Conservation (phyloP, 108 stramenopile species). For the Epipyxis sp. region DNA sequence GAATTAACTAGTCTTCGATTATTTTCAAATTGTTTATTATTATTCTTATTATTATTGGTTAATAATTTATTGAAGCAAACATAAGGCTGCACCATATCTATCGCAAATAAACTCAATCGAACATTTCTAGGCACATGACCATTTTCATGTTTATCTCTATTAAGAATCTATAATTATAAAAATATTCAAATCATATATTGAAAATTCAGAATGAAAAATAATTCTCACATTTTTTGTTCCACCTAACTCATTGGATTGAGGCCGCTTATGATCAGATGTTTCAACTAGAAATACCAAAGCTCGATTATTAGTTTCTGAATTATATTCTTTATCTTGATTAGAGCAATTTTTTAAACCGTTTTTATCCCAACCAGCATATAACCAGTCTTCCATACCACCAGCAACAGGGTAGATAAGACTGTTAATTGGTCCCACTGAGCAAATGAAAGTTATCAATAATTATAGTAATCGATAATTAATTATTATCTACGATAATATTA, state of each 20-base stretch:
- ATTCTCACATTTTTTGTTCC: background rate
- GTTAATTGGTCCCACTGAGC: slow-evolving; percentile 62
- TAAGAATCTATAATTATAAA: slow-evolving; percentile 41
- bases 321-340: too few species aligned
- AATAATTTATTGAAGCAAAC: slow-evolving; percentile 48
- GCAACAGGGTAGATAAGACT: slow-evolving; percentile 73
- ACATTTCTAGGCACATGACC: slow-evolving; percentile 82
- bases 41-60: too few species aligned
- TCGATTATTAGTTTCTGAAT: background rate
- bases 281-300: slow-evolving; percentile 31
- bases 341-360: background rate
- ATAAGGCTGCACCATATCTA: slow-evolving; percentile 85
- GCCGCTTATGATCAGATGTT: slow-evolving; percentile 24
- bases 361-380: slow-evolving; percentile 60
- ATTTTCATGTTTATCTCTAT: slow-evolving; percentile 53
- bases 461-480: background rate
- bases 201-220: background rate
- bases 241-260: background rate
- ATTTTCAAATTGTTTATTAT: too few species aligned
- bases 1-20: too few species aligned
- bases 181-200: background rate
- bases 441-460: background rate
- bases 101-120: slow-evolving; percentile 67
- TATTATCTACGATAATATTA: too few species aligned
- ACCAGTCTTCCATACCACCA: slow-evolving; percentile 98